Evolutionary conservation across 805 yeast species (phyloP), one percentile per base, ranked within the genome.

Genomic region (Yamadazyma ubonensis): DNA sequence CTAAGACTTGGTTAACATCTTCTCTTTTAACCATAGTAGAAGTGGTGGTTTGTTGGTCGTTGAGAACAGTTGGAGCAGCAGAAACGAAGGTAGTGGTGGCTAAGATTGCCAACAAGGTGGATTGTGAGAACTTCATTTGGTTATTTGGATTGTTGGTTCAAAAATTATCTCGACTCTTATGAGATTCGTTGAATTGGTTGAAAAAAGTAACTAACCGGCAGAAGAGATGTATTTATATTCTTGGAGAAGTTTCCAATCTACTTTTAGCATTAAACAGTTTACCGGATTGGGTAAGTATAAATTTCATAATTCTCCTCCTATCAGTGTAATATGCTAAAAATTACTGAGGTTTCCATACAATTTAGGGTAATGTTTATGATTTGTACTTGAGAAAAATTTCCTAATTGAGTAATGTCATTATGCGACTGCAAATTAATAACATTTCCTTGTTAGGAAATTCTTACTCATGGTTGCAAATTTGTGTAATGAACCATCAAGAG

Each of bases 61-160:
- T 17, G 12, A 49, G 42, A 35, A 52, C 42, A 37, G 54, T 36
- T 49, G 63, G 65, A 21, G 71, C 68, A 39, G 73, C 68, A 35
- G 53, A 48, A 23, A 62, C 72, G 33, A 61, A 48, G 21, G 70
- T 55, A 27, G 65, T 43, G 25, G 73, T 33, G 40, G 69, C 71
- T 51, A 66, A 59, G 45, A 68, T 52, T 41, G 73, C 71, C 45
- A 66, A 52, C 38, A 61, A 54, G 34, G 73, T 58, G 33, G 73
- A 52, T 32, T 65, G 55, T 27, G 73, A 53, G 30, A 68, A 61
- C 59, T 67, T 69, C 75, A 69, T 69, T 51, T 17, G 25, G 14
- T 6, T 27, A 9, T 32, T 32, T 7, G 9, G 18, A 6, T 4
- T 11, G 14, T 12, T 20, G n/a, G n/a, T 17, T 9, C 8, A 21